Percentiles rank a stretch among this genome's conserved stretches.
Conservation (phyloP, 257 asterid genomes). For the Solanum paucissectum region DNA sequence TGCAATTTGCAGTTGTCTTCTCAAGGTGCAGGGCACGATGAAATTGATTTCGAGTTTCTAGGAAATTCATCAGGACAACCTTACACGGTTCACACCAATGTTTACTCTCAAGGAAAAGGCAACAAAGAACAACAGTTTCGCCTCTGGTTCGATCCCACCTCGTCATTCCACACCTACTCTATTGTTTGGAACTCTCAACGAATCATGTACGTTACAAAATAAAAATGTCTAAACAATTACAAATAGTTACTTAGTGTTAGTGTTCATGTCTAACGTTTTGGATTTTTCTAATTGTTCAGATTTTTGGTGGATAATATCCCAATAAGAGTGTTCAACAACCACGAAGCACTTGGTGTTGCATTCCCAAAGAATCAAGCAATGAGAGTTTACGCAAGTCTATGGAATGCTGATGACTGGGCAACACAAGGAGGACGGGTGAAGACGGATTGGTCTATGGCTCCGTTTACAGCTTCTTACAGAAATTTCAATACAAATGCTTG, state of each 20-base stretch:
- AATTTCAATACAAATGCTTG: background rate
- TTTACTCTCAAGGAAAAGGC: no score
- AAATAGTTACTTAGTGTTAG: no score
- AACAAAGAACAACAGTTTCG: no score
- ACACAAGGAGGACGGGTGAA: background rate
- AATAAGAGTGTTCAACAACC: background rate
- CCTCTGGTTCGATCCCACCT: no score
- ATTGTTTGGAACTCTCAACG: no score
- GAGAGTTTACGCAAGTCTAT: background rate
- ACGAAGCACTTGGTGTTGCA: background rate
- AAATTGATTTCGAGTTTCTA: conserved; percentile 34
- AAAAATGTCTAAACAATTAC: no score
- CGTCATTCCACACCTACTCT: no score
- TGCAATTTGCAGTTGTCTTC: conserved; percentile 23
- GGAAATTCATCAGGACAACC: conserved; percentile 9
- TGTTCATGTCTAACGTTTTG: no score
- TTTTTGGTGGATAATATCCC: background rate
- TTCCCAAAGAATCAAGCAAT: background rate
- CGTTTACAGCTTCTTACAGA: background rate
- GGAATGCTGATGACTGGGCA: background rate
- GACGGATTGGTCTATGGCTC: background rate
- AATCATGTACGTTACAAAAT: no score
- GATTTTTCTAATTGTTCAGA: background rate
- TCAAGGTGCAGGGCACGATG: conserved; percentile 26
- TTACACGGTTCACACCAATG: no score